Base-by-base conservation (phyloP, 768 basidiomycete species). In the Cystobasidium tubakii region DNA sequence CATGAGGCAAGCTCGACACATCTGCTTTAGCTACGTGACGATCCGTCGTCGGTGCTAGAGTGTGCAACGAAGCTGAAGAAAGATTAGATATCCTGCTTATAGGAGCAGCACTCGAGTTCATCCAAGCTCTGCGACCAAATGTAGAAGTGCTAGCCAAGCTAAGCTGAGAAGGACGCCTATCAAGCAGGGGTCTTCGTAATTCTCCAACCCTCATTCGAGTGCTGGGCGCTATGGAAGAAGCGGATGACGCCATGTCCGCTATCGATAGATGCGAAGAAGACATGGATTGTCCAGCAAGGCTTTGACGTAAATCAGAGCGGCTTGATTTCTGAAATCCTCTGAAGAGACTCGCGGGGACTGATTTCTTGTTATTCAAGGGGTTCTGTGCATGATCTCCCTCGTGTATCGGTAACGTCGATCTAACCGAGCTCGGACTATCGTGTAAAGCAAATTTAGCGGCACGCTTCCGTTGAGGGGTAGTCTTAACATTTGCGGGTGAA, bases 1-100 rank as follows among this genome's bases (percentile, higher is more conserved):
- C 46, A 50, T 60, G 57, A 60, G 57, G 57, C 27, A 60, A 25
- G 21, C 57, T 60, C 4, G 33, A 60, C 57, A 60, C 57, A 21
- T 34, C 33, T 60, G 57, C 21, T 27, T 23, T 25, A 13, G 25
- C 33, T 15, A 34, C 2, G 4, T 60, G 57, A 7, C 25, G 33
- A 34, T 60, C 33, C 15, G 33, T 60, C 4, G 29, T 60, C 12
- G 57, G 57, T 29, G 57, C 57, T 25, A 34, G 21, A 7, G 57
- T 60, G 27, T 60, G 33, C 27, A 60, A 29, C 12, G 57, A 60
- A 15, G 57, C 57, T 27, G 57, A 60, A 34, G 57, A 60, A 29
- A 60, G 33, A 60, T 60, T 60, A 4, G 57, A 60, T 9, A 60
- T 29, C 29, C 57, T 6, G 21, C 57, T 60, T 10, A 60, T 29